Evolutionary conservation across 352 stramenopile species (phyloP), one percentile per base, ranked within the genome.

Genomic region (Pythium phragmitis): DNA sequence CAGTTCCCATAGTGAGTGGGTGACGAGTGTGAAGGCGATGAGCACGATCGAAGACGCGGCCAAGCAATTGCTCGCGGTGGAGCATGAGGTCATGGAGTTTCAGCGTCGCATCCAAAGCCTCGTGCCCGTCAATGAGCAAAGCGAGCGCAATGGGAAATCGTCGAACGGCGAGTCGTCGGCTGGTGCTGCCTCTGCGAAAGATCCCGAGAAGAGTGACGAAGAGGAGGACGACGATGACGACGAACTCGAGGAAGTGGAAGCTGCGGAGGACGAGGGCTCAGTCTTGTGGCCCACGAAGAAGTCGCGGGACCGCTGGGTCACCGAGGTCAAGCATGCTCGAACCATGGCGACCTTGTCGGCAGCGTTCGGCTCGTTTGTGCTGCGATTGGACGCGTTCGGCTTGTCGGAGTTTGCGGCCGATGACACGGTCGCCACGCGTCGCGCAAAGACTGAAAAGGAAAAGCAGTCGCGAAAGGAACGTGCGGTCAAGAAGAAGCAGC

Each of bases 181-280:
- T 17, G 33, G 3, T 37, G 34, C 30, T 19, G 19, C 57, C 11
- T 39, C n/a, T 48, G 43, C 21, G 7, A 69, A 70, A 17, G 75
- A 89, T 21, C 63, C 88, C 9, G 77, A 88, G n/a, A 87, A 84
- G 56, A 83, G 72, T 46, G 81, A 91, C 16, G 77, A 89, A 17
- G 82, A 93, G 45, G 78, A 89, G 2, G 82, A 75, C 14, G 70
- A 77, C n/a, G 73, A 94, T 19, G 85, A 94, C 1, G 87, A 94
- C 17, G 87, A 95, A 37, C 76, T 92, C 14, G 72, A 88, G 9
- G 60, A 76, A 5, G 69, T 84, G 16, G 86, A 92, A 30, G 61
- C 62, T 19, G 54, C 79, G 17, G 72, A 67, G 0, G 83, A 96
- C n/a, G 81, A 90, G 37, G 79, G 74, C 0, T 68, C 77, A 4